Conservation (phyloP, 2,329 filamentous ascomycete species). For the Ciborinia camelliae region DNA sequence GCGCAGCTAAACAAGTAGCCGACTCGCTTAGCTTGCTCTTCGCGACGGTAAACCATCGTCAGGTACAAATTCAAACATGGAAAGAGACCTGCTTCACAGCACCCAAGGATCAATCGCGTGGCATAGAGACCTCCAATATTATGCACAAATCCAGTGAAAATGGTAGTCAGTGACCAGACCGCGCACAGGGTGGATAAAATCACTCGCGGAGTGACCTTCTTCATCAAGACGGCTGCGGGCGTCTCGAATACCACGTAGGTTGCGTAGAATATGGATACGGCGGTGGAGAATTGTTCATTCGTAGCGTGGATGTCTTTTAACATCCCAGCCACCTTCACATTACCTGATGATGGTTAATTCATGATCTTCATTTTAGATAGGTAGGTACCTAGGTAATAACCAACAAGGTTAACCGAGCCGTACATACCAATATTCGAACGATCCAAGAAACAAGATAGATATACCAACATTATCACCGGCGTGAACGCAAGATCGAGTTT, state of each 20-base stretch:
- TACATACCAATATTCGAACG: constrained; percentile 46
- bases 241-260: constrained; percentile 50
- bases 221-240: constrained; percentile 47
- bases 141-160: constrained; percentile 46
- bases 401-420: too few relatives aligned
- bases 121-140: constrained; percentile 45
- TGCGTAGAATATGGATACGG: constrained; percentile 49
- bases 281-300: constrained; percentile 24
- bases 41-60: constrained; percentile 54
- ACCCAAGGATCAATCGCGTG: constrained; percentile 46
- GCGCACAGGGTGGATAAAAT: constrained; percentile 38
- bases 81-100: constrained; percentile 49
- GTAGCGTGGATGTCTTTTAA: constrained; percentile 24
- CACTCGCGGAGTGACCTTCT: constrained; percentile 45
- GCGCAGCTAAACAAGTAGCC: constrained; percentile 52
- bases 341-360: constrained; percentile 42
- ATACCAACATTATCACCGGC: constrained; percentile 54
- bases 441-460: constrained; percentile 54
- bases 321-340: constrained; percentile 29
- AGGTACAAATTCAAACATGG: constrained; percentile 48
- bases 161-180: constrained; percentile 47
- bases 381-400: too few relatives aligned
- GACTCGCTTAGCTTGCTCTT: constrained; percentile 53
- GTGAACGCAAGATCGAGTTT: constrained; percentile 49
- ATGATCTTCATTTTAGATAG: neutral